Evolutionary conservation across 345 rosid genomes (phyloP).

Genomic region (Tarenaya hassleriana): DNA sequence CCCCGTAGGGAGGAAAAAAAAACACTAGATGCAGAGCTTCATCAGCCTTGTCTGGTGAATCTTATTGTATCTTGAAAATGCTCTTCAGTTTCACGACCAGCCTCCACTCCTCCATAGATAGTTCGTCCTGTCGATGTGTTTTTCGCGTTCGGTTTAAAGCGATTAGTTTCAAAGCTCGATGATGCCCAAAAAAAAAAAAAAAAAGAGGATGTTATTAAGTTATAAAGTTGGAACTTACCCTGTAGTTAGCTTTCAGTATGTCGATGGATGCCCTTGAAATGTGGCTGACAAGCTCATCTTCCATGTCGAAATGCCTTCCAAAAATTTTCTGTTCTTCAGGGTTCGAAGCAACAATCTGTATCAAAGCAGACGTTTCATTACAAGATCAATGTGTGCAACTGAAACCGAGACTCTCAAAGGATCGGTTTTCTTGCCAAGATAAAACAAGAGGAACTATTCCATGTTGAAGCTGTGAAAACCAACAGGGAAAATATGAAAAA

Average conservation of each 20-base stretch:
- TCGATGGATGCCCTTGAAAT: constrained; percentile 81
- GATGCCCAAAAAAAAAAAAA: not conserved
- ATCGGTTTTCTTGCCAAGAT: no score
- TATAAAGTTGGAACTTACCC: constrained; percentile 41
- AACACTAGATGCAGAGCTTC: constrained; percentile 17
- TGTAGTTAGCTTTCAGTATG: constrained; percentile 64
- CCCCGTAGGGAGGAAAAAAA: constrained; percentile 19
- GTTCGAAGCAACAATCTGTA: constrained; percentile 63
- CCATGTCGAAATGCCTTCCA: constrained; percentile 83
- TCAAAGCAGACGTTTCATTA: constrained; percentile 13
- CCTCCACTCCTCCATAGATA: constrained; percentile 65
- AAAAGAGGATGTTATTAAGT: not conserved
- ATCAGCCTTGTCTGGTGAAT: not conserved
- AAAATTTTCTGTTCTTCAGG: constrained; percentile 86
- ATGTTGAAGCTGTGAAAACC: no score
- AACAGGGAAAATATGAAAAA: not conserved
- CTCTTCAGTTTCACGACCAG: constrained; percentile 69
- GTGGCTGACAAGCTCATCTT: constrained; percentile 86
- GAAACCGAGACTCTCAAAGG: no score
- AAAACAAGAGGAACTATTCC: no score
- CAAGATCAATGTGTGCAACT: constrained; percentile 1
- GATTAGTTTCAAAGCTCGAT: not conserved
- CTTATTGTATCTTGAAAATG: constrained; percentile 63
- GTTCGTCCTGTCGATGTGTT: constrained; percentile 56
- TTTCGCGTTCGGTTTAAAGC: not conserved